phyloP scores from a whole-genome alignment of 2,329 filamentous ascomycete species.

The Colletotrichum caudatum region DNA sequence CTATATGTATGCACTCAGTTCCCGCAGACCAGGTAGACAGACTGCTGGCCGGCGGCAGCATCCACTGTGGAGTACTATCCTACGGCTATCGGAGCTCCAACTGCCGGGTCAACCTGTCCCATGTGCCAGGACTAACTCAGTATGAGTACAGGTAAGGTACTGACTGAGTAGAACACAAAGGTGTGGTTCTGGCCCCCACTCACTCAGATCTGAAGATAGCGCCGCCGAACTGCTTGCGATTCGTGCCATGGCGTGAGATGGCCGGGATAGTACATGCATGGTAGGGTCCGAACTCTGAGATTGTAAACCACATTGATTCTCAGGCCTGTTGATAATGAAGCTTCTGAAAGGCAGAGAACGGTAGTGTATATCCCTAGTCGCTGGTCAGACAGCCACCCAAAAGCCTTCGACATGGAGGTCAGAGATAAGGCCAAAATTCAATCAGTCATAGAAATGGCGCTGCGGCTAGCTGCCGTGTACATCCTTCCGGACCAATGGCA shows the following conservation, averaged over 20 bases:
- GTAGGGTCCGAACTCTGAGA: background rate
- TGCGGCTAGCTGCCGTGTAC: constrained; percentile 4
- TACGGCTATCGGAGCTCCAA: constrained; percentile 38
- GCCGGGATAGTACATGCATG: background rate
- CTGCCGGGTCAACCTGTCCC: constrained; percentile 24
- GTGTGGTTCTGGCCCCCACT: constrained; percentile 18
- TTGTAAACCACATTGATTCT: background rate
- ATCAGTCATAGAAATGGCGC: constrained; percentile 42
- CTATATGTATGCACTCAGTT: constrained; percentile 30
- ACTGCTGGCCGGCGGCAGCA: constrained; percentile 39
- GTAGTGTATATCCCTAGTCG: background rate
- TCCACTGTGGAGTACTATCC: constrained; percentile 11
- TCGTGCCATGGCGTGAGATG: constrained; percentile 2
- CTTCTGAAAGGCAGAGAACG: constrained; percentile 4
- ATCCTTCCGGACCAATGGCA: constrained; percentile 8
- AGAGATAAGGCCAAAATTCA: constrained; percentile 42
- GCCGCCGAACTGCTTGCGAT: background rate
- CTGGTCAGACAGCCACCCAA: background rate
- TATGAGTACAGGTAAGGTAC: too few relatives aligned
- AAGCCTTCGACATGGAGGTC: constrained; percentile 4
- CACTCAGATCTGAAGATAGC: constrained; percentile 13
- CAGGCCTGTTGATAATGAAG: background rate
- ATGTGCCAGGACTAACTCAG: constrained; percentile 1
- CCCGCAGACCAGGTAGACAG: background rate
- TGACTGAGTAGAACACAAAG: constrained; percentile 17